Percentiles rank a stretch among this genome's conserved stretches.
phyloP scores from a whole-genome alignment of 1,284 basidiomycete species.

The Earliella scabrosa region DNA sequence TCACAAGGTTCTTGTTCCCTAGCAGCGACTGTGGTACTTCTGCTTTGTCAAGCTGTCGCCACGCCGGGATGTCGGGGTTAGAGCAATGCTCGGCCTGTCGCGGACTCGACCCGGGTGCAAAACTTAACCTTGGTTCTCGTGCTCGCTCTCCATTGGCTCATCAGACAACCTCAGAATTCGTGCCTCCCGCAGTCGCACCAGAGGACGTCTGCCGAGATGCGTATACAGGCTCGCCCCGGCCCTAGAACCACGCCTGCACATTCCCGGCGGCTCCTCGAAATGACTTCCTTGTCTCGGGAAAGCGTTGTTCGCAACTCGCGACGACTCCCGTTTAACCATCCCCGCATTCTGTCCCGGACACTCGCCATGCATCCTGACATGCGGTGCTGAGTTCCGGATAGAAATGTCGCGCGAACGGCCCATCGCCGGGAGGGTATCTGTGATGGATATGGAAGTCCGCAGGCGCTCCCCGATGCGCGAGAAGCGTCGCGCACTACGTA shows the following conservation, averaged over 20 bases:
- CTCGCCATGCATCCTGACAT: not conserved
- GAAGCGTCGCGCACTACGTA: not conserved
- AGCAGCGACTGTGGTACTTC: no score
- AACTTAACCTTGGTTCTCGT: no score
- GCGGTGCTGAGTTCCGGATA: not conserved
- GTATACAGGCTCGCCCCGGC: not conserved
- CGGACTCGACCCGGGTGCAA: no score
- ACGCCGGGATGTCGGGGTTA: no score
- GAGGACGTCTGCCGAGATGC: no score
- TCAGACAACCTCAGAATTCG: no score
- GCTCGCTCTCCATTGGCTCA: no score
- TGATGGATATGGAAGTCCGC: not conserved
- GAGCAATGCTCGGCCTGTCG: no score
- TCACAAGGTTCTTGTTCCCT: no score
- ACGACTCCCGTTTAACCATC: not conserved
- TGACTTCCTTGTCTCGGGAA: not conserved
- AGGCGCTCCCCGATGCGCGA: not conserved
- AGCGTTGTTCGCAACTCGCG: not conserved
- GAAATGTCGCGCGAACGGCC: not conserved
- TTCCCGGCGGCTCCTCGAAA: not conserved
- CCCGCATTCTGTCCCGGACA: not conserved
- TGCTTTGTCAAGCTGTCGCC: no score
- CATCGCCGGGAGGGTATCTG: not conserved
- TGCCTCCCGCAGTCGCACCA: no score
- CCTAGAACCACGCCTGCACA: not conserved